Conservation (phyloP, 805 yeast genomes). For the Hagleromyces aurorensis region DNA sequence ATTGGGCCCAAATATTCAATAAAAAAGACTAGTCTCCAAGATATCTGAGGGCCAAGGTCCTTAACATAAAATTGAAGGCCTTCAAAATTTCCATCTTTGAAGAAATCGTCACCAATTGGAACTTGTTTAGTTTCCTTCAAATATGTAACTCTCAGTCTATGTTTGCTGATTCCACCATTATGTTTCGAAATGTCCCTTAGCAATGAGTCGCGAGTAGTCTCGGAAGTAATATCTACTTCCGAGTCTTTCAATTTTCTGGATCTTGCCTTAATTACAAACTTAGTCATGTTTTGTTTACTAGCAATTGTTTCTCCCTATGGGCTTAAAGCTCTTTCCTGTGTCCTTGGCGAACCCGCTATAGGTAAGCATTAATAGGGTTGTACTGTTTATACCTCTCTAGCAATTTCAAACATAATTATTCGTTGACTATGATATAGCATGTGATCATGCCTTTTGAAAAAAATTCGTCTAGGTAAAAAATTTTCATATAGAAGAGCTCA, state of each 20-base stretch:
- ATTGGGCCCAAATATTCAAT: conserved; percentile 90
- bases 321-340: not conserved
- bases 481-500: conserved; percentile 2
- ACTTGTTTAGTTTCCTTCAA: conserved; percentile 29
- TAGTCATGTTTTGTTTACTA: conserved; percentile 1
- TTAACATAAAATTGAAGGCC: conserved; percentile 52
- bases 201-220: conserved; percentile 38
- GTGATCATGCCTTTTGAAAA: too few species aligned
- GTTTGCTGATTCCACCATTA: conserved; percentile 36
- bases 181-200: conserved; percentile 36
- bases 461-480: too few species aligned
- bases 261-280: conserved; percentile 55
- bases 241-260: conserved; percentile 49
- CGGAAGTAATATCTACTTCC: conserved; percentile 30
- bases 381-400: too few species aligned
- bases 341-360: too few species aligned
- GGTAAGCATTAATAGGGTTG: too few species aligned
- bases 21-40: conserved; percentile 85
- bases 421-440: too few species aligned
- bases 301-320: not conserved
- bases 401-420: too few species aligned
- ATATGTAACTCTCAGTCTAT: conserved; percentile 51
- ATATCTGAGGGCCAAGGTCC: conserved; percentile 89
- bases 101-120: conserved; percentile 23
- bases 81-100: conserved; percentile 31